These are phyloP conservation scores for Collybia nuda DNA, from an alignment of 768 basidiomycete genomes.

Conservation along the genomic window DNA sequence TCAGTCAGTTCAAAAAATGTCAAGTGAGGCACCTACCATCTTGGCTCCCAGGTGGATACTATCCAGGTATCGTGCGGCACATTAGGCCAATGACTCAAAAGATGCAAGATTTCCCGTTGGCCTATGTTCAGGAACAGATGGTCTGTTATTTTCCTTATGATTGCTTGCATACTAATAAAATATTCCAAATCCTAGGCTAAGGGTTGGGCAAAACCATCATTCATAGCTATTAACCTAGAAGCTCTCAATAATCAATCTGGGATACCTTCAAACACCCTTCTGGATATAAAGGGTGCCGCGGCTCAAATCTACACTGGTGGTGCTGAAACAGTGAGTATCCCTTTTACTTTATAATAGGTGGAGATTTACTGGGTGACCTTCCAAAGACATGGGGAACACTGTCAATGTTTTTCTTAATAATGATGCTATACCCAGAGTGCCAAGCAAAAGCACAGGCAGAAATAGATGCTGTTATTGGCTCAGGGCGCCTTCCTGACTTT, in stretches of 20 bases:
- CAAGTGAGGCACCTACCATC: slow-evolving; percentile 29
- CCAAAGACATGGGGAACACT: slow-evolving; percentile 9
- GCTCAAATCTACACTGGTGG: slow-evolving; percentile 24
- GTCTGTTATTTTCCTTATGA: slow-evolving; percentile 12
- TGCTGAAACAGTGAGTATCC: slow-evolving; percentile 30
- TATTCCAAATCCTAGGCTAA: too few species aligned
- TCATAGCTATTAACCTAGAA: slow-evolving; percentile 17
- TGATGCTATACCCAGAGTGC: slow-evolving; percentile 35
- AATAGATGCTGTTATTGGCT: slow-evolving; percentile 36
- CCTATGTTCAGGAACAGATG: slow-evolving; percentile 29
- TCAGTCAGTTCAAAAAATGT: neutral
- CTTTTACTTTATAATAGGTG: too few species aligned
- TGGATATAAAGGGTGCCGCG: slow-evolving; percentile 19
- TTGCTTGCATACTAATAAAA: neutral
- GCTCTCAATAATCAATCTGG: slow-evolving; percentile 2
- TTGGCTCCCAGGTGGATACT: slow-evolving; percentile 30
- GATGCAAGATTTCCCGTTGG: slow-evolving; percentile 28
- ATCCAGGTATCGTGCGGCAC: slow-evolving; percentile 15
- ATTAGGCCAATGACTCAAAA: slow-evolving; percentile 9
- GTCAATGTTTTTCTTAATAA: slow-evolving; percentile 33
- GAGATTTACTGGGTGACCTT: too few species aligned
- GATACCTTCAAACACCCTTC: neutral
- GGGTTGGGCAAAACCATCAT: slow-evolving; percentile 20
- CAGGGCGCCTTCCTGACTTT: slow-evolving; percentile 33
- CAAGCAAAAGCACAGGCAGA: slow-evolving; percentile 39